Evolutionary conservation across 2,329 filamentous ascomycete genomes (phyloP), one percentile per base, ranked within the genome.

Genomic region (Alternaria hordeiaustralica): DNA sequence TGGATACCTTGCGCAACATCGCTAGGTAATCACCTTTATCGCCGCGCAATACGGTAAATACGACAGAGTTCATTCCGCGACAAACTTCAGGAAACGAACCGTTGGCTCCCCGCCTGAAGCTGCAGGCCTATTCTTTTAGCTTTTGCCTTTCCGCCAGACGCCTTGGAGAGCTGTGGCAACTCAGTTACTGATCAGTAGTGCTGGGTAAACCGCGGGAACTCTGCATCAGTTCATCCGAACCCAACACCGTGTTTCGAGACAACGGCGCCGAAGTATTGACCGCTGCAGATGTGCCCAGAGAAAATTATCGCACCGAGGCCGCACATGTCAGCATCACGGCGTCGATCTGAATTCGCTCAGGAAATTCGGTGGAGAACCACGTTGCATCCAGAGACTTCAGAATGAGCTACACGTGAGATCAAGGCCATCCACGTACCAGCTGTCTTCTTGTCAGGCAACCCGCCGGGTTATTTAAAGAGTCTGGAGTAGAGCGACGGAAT

Each of bases 221-320:
- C 13, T 36, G 47, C 56, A 43, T 28, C 45, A 13, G 10, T 30
- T 23, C 44, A 28, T 18, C 13, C 23, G 20, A 47, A 47, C 15
- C 8, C 45, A 26, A 49, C 45, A 25, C 54, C 26, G 49, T 21
- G 26, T 30, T 21, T 44, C 45, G 53, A 61, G 55, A 61, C 58
- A 55, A 26, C 53, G 58, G 58, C 44, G 51, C 51, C 47, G 21
- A 41, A 50, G 44, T 55, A 23, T 50, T 60, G 46, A 13, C 46
- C 44, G 30, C 50, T 11, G 47, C 47, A 33, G 26, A 36, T 9
- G 25, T 51, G 47, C 47, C 47, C 26, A 51, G 47, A 21, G 30
- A 51, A 41, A 51, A 41, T 41, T 33, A 51, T 51, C 8, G 26
- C 49, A 23, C 28, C 36, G 36, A 41, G 36, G 36, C 36, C 49